Evolutionary conservation across 106 monocot species (phyloP), one percentile per base, ranked within the genome.

Genomic region (Dioscorea zingiberensis): DNA sequence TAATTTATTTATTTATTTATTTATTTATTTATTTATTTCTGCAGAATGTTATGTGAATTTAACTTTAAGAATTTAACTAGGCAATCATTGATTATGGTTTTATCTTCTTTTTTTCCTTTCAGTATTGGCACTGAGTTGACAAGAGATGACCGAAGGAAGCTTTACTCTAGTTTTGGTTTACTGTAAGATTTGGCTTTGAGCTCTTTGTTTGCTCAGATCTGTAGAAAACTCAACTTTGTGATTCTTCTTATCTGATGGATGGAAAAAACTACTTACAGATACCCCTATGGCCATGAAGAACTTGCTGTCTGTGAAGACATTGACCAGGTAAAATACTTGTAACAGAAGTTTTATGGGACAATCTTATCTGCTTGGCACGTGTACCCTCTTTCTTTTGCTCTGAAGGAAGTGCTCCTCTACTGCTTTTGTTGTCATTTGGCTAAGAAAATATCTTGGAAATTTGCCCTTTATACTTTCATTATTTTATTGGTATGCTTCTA

Each of bases 261-360:
- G 25, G 23, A 1, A 15, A 58, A 47, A 67, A 26, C 65, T 24
- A 23, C 44, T 38, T 53, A 2, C 67, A 98, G 98, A 49, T 89
- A 87, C 80, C 98, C 98, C 13, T 98, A 98, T 68, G 98, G 98
- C 44, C 98, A 98, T 76, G 98, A 98, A 71, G 98, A 98, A 74
- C 92, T 98, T 63, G 84, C 86, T 78, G 54, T 89, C 9, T 89
- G 84, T 69, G 98, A 98, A 73, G 98, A 98, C 49, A 70, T 93
- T 84, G 98, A 98, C 51, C 98, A 98, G 89, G 98, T 98, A 58
- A 63, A 30, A 53, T 18, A 19, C 15, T 51, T 51, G 4, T 13
- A 18, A 38, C 38, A 38, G 38, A 38, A 38, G 9, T 38, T 38
- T 38, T 38, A 10, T 38, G 10, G 38, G 38, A 38, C 10, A 38